Evolutionary conservation across 768 basidiomycete genomes (phyloP).

Genomic region (Mycena filopes): DNA sequence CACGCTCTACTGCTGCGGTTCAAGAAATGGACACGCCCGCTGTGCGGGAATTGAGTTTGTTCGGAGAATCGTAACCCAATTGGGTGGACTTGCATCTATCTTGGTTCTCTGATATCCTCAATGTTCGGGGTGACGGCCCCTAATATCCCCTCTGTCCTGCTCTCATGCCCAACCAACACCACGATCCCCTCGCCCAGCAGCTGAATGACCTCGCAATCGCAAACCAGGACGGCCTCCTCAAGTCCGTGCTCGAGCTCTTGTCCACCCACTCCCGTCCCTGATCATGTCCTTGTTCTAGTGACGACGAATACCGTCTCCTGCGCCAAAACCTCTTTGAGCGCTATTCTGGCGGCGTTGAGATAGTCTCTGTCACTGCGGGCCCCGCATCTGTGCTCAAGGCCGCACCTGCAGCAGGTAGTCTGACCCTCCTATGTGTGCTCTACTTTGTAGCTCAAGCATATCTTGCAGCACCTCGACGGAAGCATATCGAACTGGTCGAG

Average conservation of each 20-base stretch:
- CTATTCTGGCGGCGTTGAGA: conserved; percentile 48
- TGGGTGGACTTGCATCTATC: background rate
- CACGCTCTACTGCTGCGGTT: too few species aligned
- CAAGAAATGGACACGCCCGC: too few species aligned
- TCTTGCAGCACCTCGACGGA: conserved; percentile 34
- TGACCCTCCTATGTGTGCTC: conserved; percentile 16
- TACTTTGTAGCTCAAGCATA: conserved; percentile 19
- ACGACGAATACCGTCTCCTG: conserved; percentile 78
- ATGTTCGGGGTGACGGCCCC: conserved; percentile 10
- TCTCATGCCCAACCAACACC: conserved; percentile 41
- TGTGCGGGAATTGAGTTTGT: too few species aligned
- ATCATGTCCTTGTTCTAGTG: conserved; percentile 50
- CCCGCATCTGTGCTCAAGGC: conserved; percentile 38
- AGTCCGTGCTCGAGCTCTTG: conserved; percentile 50
- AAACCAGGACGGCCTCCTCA: conserved; percentile 73
- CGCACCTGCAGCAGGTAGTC: conserved; percentile 30
- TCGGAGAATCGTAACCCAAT: background rate
- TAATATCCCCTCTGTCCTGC: conserved; percentile 35
- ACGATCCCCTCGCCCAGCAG: conserved; percentile 66
- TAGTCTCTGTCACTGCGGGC: conserved; percentile 44
- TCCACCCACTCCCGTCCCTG: background rate
- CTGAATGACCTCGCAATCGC: conserved; percentile 76
- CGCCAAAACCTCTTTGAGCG: conserved; percentile 76
- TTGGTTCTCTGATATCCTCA: conserved; percentile 28
- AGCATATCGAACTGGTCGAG: conserved; percentile 32